Base-by-base conservation (phyloP, 164 flowering plant species). In the Annona cherimola region DNA sequence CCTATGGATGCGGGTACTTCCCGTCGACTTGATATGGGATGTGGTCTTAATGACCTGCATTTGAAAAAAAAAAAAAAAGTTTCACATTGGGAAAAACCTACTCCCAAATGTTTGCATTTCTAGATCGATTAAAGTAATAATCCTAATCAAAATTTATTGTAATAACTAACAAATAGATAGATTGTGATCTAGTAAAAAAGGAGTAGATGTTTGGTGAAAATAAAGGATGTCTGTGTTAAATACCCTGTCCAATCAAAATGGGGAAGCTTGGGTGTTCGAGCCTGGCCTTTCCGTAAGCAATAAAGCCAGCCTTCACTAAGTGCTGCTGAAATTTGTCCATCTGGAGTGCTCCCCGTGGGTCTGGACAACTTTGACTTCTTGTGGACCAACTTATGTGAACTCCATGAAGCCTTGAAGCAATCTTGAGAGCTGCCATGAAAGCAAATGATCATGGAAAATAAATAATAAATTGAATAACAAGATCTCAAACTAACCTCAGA, bases 231-330 rank as follows among this genome's bases (percentile, higher is more conserved):
- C 54, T 14, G 20, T 26, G 57, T 76, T 6, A 69, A 59, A 76
- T 89, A 95, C 99, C 99, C 99, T 8, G 98, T 90, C 99, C 98
- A 95, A 80, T 89, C 93, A 83, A 89, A 95, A 76, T 82, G 76
- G 26, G 98, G 98, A 77, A 86, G 83, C 69, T 90, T 87, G 43
- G 88, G 73, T 42, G 93, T 85, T 68, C 97, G 88, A 70, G 86
- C 73, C 71, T 88, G 96, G 73, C 99, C 99, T 84, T 84, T 90
- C 85, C 80, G 86, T 76, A 89, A 71, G 81, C 98, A 95, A 75
- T 93, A 95, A 66, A 84, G 83, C 98, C 99, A 93, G 69, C 86
- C 93, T 70, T 88, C 85, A 78, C 42, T 77, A 61, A 71, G 74
- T 42, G 78, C 70, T 26, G 70, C 83, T 45, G 85, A 76, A 73